Percentiles rank a stretch among this genome's conserved stretches.
Conservation (phyloP, 805 yeast genomes). For the Ogataea methylovora region DNA sequence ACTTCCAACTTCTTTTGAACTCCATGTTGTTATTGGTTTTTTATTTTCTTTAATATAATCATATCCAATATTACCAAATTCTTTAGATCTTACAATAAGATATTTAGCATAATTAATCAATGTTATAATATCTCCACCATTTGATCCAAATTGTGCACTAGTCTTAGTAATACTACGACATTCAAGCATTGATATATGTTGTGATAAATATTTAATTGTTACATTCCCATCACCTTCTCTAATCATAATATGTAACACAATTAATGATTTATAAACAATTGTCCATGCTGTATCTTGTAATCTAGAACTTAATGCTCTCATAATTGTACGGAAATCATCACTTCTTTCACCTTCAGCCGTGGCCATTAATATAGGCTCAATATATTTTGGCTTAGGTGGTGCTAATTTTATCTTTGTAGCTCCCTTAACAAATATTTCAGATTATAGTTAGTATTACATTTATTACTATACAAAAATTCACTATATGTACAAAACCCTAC, state of each 20-base stretch:
- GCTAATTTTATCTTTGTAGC: slow-evolving; percentile 78
- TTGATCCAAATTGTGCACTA: slow-evolving; percentile 16
- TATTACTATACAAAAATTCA: background rate
- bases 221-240: slow-evolving; percentile 83
- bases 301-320: slow-evolving; percentile 54
- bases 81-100: slow-evolving; percentile 58
- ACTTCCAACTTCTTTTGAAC: slow-evolving; percentile 43
- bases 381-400: slow-evolving; percentile 95
- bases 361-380: slow-evolving; percentile 82
- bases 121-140: slow-evolving; percentile 44
- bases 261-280: slow-evolving; percentile 75
- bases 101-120: slow-evolving; percentile 67
- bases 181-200: slow-evolving; percentile 54
- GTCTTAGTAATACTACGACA: slow-evolving; percentile 28
- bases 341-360: slow-evolving; percentile 42
- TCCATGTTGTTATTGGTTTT: slow-evolving; percentile 20
- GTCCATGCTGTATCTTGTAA: slow-evolving; percentile 86
- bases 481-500: background rate
- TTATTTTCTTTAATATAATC: slow-evolving; percentile 75
- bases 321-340: slow-evolving; percentile 59
- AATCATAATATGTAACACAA: slow-evolving; percentile 84
- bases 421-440: slow-evolving; percentile 28
- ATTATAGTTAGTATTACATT: slow-evolving; percentile 13
- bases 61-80: slow-evolving; percentile 51
- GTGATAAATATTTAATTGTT: slow-evolving; percentile 61